Percentiles rank a stretch among this genome's conserved stretches.
Evolutionary conservation across 202 grass and related monocot species (phyloP).

Genomic region (Setaria viridis): DNA sequence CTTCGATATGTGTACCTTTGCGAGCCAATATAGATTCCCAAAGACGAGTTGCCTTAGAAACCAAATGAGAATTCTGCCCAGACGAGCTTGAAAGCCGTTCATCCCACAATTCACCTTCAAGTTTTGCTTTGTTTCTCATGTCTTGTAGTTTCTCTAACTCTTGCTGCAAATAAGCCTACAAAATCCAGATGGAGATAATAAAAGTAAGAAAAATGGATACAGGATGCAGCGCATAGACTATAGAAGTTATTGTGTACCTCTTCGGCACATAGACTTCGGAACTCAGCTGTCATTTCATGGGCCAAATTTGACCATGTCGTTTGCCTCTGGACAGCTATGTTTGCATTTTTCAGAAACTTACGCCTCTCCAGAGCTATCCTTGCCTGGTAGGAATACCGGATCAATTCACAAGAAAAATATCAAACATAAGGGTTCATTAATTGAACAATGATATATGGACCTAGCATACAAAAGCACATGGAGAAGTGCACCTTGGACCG

Average conservation of each 20-base stretch:
- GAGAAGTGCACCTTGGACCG: not conserved
- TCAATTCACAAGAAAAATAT: slow-evolving; percentile 38
- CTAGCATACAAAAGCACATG: slow-evolving; percentile 18
- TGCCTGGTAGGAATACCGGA: slow-evolving; percentile 62
- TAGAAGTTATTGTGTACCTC: slow-evolving; percentile 67
- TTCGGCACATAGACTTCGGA: slow-evolving; percentile 98
- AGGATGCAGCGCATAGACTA: slow-evolving; percentile 17
- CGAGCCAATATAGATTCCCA: slow-evolving; percentile 99
- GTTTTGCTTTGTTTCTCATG: slow-evolving; percentile 92
- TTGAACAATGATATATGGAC: slow-evolving; percentile 6
- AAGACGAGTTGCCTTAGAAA: slow-evolving; percentile 86
- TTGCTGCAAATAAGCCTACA: slow-evolving; percentile 97
- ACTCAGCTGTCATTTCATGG: slow-evolving; percentile 99
- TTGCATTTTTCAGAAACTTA: slow-evolving; percentile 97
- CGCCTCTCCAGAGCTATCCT: slow-evolving; percentile 97
- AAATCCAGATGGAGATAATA: slow-evolving; percentile 51
- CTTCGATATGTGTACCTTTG: slow-evolving; percentile 64
- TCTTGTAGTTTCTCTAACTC: slow-evolving; percentile 98
- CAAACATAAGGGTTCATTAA: slow-evolving; percentile 13
- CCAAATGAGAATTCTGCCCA: slow-evolving; percentile 91
- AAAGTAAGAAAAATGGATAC: slow-evolving; percentile 20
- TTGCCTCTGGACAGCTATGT: slow-evolving; percentile 89
- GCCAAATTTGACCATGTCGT: slow-evolving; percentile 94
- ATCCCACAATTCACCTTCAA: slow-evolving; percentile 91
- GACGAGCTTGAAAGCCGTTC: slow-evolving; percentile 78